Evolutionary conservation across 495 filamentous ascomycete species (phyloP).

Genomic region (Talaromyces ruber): DNA sequence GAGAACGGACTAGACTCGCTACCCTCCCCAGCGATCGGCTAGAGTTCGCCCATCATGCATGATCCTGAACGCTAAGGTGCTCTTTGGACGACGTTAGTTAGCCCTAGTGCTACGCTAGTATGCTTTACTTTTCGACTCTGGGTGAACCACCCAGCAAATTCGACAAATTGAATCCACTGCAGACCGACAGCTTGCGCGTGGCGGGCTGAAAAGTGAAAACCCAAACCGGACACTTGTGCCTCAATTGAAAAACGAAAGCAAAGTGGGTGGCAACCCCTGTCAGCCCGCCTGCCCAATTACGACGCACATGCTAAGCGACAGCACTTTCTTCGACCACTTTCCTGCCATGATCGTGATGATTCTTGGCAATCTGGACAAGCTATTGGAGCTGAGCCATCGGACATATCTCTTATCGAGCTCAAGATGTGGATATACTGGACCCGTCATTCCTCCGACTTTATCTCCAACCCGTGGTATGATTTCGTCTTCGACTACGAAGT

Average conservation of each 20-base stretch:
- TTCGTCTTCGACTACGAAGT: not conserved
- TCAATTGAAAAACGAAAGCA: not conserved
- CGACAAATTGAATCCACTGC: not conserved
- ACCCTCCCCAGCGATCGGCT: not conserved
- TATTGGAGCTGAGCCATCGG: not conserved
- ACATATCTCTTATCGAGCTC: not conserved
- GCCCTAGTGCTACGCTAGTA: not conserved
- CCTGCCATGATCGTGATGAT: not conserved
- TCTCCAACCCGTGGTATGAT: not conserved
- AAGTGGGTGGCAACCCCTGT: not conserved
- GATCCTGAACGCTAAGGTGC: not conserved
- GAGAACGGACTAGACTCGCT: not conserved
- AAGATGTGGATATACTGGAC: not conserved
- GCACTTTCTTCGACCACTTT: not conserved
- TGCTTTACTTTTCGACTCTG: not conserved
- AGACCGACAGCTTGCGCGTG: not conserved
- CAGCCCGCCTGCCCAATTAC: not conserved
- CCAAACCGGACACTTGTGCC: slow-evolving; percentile 6
- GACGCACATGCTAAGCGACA: not conserved
- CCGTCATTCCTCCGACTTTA: not conserved
- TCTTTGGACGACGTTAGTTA: not conserved
- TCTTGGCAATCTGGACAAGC: not conserved
- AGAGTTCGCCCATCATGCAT: not conserved
- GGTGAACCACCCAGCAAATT: not conserved
- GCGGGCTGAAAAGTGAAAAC: slow-evolving; percentile 7